Percentiles rank a stretch among this genome's conserved stretches.
These are phyloP conservation scores for Bolboschoenus planiculmis DNA, from an alignment of 176 grass and related monocot genomes.

Conservation along the genomic window DNA sequence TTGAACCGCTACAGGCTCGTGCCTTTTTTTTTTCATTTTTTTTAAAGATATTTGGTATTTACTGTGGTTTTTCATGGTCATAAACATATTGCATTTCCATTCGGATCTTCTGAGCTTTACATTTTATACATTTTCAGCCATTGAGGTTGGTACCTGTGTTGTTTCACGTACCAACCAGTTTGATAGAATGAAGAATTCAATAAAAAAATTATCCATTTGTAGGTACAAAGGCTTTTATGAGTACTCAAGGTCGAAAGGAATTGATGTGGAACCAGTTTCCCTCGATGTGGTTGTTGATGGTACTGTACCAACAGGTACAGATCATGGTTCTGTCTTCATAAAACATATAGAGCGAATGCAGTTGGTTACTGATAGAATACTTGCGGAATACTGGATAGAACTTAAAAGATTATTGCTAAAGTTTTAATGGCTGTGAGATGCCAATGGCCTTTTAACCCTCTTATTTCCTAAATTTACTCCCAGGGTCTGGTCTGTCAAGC, in stretches of 20 bases:
- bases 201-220: conserved; percentile 7
- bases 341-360: background rate
- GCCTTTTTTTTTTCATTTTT: background rate
- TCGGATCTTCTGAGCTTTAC: background rate
- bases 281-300: conserved; percentile 86
- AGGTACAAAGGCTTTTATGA: conserved; percentile 92
- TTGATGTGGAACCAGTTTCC: conserved; percentile 56
- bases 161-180: background rate
- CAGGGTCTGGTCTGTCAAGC: conserved; percentile 91
- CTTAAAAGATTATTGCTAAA: background rate
- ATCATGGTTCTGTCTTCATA: background rate
- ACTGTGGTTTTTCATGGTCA: background rate
- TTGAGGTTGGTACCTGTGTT: background rate
- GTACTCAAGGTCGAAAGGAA: conserved; percentile 62
- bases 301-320: conserved; percentile 77
- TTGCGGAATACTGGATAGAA: background rate
- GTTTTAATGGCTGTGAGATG: background rate
- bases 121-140: background rate
- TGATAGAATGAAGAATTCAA: background rate
- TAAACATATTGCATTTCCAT: background rate
- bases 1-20: background rate
- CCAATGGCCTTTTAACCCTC: conserved; percentile 9
- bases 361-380: background rate
- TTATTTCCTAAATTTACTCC: background rate
- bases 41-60: background rate